A percentile compares a stretch with the other conserved stretches of the same genome.
Evolutionary conservation across 2,329 filamentous ascomycete species (phyloP).

Genomic region (Graphilbum fragrans): DNA sequence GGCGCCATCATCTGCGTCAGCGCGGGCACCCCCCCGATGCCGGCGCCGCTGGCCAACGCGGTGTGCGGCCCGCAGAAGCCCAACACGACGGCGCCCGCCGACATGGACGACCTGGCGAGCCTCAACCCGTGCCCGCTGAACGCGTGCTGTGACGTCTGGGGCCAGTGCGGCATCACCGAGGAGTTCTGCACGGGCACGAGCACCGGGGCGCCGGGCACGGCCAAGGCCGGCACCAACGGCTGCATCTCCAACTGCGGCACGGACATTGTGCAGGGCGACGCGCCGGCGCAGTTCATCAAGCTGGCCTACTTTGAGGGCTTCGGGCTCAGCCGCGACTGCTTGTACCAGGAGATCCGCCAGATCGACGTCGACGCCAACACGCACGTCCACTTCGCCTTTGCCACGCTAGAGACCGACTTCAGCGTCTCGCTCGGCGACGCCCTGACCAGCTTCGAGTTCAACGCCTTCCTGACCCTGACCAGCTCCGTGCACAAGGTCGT

Average conservation of each 20-base stretch:
- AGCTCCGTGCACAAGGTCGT: slow-evolving; percentile 19
- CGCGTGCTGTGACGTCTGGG: slow-evolving; percentile 23
- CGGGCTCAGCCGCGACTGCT: slow-evolving; percentile 18
- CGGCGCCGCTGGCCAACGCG: slow-evolving; percentile 15
- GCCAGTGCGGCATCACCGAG: slow-evolving; percentile 29
- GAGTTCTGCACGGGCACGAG: slow-evolving; percentile 26
- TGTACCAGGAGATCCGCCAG: slow-evolving; percentile 14
- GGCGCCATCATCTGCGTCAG: slow-evolving; percentile 20
- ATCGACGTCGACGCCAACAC: slow-evolving; percentile 13
- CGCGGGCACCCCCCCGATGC: slow-evolving; percentile 20
- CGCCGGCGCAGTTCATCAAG: not conserved
- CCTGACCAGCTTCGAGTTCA: slow-evolving; percentile 14
- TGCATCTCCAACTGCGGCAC: slow-evolving; percentile 29
- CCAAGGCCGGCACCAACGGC: slow-evolving; percentile 17
- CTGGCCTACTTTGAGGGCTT: slow-evolving; percentile 26
- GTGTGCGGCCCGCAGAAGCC: slow-evolving; percentile 22
- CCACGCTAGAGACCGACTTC: slow-evolving; percentile 11
- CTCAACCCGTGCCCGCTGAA: slow-evolving; percentile 19
- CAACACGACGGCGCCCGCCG: slow-evolving; percentile 13
- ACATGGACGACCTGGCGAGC: slow-evolving; percentile 6
- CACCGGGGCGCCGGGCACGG: slow-evolving; percentile 17
- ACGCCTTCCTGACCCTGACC: slow-evolving; percentile 13
- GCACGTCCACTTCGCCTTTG: slow-evolving; percentile 22
- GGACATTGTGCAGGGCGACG: slow-evolving; percentile 14
- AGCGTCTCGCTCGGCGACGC: slow-evolving; percentile 12